Base-by-base conservation (phyloP, 257 asterid species). In the Datura wrightii region DNA sequence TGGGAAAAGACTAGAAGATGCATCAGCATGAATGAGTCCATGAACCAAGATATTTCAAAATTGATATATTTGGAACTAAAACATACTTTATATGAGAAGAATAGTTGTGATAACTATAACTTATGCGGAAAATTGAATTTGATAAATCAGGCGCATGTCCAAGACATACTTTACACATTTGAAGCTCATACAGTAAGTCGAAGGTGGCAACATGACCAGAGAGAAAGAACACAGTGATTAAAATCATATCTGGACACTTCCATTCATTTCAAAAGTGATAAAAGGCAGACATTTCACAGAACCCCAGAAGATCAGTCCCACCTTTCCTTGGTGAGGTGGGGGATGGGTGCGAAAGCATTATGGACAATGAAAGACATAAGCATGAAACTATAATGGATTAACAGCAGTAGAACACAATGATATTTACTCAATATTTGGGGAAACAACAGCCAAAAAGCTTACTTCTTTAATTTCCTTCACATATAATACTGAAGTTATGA, bases 131-230 rank as follows among this genome's bases (percentile, higher is more conserved):
- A 10, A 3, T 74, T 4, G 0, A 76, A 76, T 50, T 48, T 50
- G 48, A 76, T 14, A 24, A 53, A 1, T 31, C 46, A 76, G 46
- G 82, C 1, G 62, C 46, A 48, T 50, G 46, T 76, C 62, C 34
- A 15, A 78, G 48, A 78, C 48, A 78, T 34, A 78, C 34, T 50
- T 78, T 52, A 78, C 82, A 78, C 82, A 78, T 7, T 31, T 50
- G 82, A 78, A 78, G 34, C 48, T 78, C 34, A 52, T 34, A 8
- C 82, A 52, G 50, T 34, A 71, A 78, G 48, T 31, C 9, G 2
- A 52, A 52, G 34, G 41, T 2, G 5, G 9, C 62, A 76, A 8
- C 44, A 50, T 50, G 62, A 31, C 37, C 46, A 18, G 53, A 42
- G 55, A 42, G 15, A 10, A 1, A 11, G 81, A 10, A 7, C 0